Conservation (phyloP, 768 basidiomycete genomes). For the Daedaleopsis sinensis region DNA sequence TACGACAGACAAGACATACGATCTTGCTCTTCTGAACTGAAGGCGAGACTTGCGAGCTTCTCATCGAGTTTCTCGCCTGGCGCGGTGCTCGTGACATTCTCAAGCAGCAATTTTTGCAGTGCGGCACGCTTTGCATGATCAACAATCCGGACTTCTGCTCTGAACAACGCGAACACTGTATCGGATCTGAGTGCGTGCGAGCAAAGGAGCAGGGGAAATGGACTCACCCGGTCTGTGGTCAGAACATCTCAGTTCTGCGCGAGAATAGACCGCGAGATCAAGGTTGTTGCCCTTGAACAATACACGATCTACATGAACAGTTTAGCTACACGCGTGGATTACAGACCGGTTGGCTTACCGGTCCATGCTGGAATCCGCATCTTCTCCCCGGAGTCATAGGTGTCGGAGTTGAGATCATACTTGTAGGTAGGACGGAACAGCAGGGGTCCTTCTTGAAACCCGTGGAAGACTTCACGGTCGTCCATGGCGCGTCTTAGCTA, state of each 20-base stretch:
- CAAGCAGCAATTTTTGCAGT: slow-evolving; percentile 68
- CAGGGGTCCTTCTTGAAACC: slow-evolving; percentile 88
- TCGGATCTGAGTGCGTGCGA: background rate
- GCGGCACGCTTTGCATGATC: slow-evolving; percentile 75
- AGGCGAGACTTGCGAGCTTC: slow-evolving; percentile 61
- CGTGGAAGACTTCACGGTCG: slow-evolving; percentile 70
- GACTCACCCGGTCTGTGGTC: slow-evolving; percentile 89
- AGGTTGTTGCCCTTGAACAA: slow-evolving; percentile 76
- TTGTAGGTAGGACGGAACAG: slow-evolving; percentile 96
- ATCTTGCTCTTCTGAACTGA: slow-evolving; percentile 46
- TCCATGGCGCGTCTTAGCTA: slow-evolving; percentile 79
- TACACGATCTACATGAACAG: slow-evolving; percentile 72
- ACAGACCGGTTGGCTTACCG: slow-evolving; percentile 48
- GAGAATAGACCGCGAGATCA: slow-evolving; percentile 76
- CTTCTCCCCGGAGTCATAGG: slow-evolving; percentile 96
- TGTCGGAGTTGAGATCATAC: slow-evolving; percentile 80
- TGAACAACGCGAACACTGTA: slow-evolving; percentile 84
- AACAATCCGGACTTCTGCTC: slow-evolving; percentile 74
- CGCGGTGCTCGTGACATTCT: slow-evolving; percentile 60
- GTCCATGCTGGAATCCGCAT: slow-evolving; percentile 98
- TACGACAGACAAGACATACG: slow-evolving; percentile 29
- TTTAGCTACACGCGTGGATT: background rate
- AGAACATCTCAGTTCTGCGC: slow-evolving; percentile 87
- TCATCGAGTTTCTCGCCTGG: slow-evolving; percentile 74
- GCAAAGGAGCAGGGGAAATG: too few species aligned